Evolutionary conservation across 257 asterid species (phyloP), one percentile per base, ranked within the genome.

Genomic region (Solanum piurae): DNA sequence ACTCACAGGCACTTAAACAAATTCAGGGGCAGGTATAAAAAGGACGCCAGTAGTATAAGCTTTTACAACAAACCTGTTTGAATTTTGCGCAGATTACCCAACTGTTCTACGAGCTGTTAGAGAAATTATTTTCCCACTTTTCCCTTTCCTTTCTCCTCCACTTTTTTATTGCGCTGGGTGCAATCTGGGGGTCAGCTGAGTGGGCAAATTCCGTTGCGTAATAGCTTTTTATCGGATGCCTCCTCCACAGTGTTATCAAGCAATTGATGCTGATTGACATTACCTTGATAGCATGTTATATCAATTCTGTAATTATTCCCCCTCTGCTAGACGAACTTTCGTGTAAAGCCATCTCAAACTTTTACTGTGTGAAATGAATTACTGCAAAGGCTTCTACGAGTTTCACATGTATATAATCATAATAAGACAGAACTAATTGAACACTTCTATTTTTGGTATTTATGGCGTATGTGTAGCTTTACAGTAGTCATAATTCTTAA

Each of bases 21-120:
- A 95, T 97, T 88, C 96, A 95, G 89, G 93, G 88, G 66, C 93
- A 95, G 98, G 98, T 95, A 90, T 68, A 87, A 29, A n/a, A n/a
- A 40, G 83, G 21, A 76, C 33, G 13, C 3, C 20, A 37, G 31
- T 23, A 21, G 31, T 74, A 74, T 74, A 37, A 38, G 21, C 7
- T 1, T 37, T 37, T 5, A 34, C 12, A n/a, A 2, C 9, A 74
- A 21, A 2, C 52, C 23, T 74, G 31, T 74, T 74, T 74, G 52
- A 36, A 36, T 36, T 37, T 10, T 21, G 1, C 25, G 44, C 31
- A 21, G 52, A 74, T 5, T 23, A 0, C 58, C 34, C 16, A 38
- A 23, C 6, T 38, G 34, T 38, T 38, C 40, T 75, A 37, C 83
- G 23, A 75, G 58, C 83, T 75, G 83, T 75, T 27, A 12, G n/a